These are phyloP conservation scores for Daedalea quercina DNA, from an alignment of 768 basidiomycete species.

Conservation along the genomic window DNA sequence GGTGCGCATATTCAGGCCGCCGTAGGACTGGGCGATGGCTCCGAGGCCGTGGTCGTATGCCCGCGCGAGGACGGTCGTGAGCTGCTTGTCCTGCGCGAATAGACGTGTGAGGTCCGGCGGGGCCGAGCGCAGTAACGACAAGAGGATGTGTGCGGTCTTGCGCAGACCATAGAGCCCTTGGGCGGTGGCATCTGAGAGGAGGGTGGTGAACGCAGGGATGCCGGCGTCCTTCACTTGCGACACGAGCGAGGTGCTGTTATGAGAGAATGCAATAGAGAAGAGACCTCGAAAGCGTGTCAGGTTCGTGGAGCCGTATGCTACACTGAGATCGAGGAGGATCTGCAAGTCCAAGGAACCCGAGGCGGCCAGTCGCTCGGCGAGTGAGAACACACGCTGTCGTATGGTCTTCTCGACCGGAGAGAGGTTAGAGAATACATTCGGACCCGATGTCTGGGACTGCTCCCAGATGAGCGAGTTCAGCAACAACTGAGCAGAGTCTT, in stretches of 20 bases:
- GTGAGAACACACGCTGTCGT: constrained; percentile 39
- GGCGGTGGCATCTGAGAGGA: constrained; percentile 34
- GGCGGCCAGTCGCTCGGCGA: constrained; percentile 49
- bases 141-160: constrained; percentile 53
- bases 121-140: constrained; percentile 44
- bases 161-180: constrained; percentile 58
- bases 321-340: constrained; percentile 55
- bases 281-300: constrained; percentile 38
- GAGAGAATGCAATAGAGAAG: constrained; percentile 32
- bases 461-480: constrained; percentile 60
- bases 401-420: constrained; percentile 40
- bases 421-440: constrained; percentile 5
- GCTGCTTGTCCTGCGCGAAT: constrained; percentile 45
- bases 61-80: constrained; percentile 49
- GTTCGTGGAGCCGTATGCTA: constrained; percentile 44
- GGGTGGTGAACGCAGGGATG: constrained; percentile 46
- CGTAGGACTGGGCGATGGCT: constrained; percentile 51
- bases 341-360: constrained; percentile 39
- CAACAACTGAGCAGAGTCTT: constrained; percentile 44
- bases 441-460: constrained; percentile 4
- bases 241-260: constrained; percentile 27
- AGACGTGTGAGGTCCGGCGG: constrained; percentile 41
- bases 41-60: constrained; percentile 56
- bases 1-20: constrained; percentile 35
- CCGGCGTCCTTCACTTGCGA: constrained; percentile 35